Conservation (phyloP, 768 basidiomycete genomes). For the Tricholoma sp. region DNA sequence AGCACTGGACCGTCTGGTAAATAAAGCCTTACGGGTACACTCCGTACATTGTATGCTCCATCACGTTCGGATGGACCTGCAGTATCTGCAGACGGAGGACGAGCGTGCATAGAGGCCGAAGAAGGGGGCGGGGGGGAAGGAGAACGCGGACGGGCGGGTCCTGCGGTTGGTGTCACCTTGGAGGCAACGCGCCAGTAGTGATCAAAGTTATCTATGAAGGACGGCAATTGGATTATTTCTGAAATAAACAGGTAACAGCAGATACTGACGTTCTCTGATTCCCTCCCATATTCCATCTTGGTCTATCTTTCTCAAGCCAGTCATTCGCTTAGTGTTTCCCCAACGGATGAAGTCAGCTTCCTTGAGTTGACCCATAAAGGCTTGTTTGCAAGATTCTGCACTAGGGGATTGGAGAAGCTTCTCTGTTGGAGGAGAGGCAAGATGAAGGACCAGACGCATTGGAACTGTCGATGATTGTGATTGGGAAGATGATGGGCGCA, state of each 20-base stretch:
- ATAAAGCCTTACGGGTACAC: conserved; percentile 85
- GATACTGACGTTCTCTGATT: conserved; percentile 80
- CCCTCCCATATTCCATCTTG: conserved; percentile 98
- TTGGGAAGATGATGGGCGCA: conserved; percentile 43
- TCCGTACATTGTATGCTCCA: conserved; percentile 81
- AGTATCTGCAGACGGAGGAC: conserved; percentile 63
- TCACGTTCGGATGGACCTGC: conserved; percentile 58
- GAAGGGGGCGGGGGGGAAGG: conserved; percentile 52
- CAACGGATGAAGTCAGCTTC: conserved; percentile 97
- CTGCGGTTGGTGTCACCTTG: conserved; percentile 84
- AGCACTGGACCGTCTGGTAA: conserved; percentile 87
- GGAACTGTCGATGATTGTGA: conserved; percentile 43
- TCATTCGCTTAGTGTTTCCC: conserved; percentile 95
- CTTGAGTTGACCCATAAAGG: conserved; percentile 93
- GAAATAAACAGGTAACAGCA: background rate
- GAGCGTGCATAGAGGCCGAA: conserved; percentile 55
- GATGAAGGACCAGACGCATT: conserved; percentile 78
- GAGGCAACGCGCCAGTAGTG: conserved; percentile 91
- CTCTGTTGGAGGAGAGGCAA: conserved; percentile 82
- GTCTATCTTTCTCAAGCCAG: conserved; percentile 82
- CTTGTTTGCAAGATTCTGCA: conserved; percentile 84
- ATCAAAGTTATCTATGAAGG: conserved; percentile 82
- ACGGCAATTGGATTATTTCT: conserved; percentile 3
- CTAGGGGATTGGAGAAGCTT: conserved; percentile 78
- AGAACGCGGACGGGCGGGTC: conserved; percentile 54